Conservation (phyloP, 2,329 filamentous ascomycete species). For the Colletotrichum godetiae region DNA sequence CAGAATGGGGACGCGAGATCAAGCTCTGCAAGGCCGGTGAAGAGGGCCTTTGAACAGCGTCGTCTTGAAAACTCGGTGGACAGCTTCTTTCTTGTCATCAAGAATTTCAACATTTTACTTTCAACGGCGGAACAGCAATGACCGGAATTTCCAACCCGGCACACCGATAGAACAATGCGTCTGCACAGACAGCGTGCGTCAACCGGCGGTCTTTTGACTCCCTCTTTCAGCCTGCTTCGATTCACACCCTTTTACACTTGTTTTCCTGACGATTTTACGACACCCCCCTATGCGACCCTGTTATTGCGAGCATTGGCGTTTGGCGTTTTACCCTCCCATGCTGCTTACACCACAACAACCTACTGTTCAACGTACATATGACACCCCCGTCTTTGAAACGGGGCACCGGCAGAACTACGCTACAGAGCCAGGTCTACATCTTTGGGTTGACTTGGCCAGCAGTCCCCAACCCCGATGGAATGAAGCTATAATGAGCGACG, state of each 20-base stretch:
- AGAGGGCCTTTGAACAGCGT: conserved; percentile 79
- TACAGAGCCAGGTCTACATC: conserved; percentile 22
- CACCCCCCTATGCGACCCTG: conserved; percentile 32
- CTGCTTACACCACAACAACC: conserved; percentile 26
- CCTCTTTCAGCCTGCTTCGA: conserved; percentile 19
- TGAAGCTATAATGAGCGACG: conserved; percentile 33
- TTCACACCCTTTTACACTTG: conserved; percentile 31
- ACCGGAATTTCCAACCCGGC: conserved; percentile 8
- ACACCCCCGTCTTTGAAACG: conserved; percentile 14
- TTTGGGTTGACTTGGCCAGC: conserved; percentile 13
- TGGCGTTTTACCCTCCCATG: conserved; percentile 31
- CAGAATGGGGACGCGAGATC: conserved; percentile 98
- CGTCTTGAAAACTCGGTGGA: neutral
- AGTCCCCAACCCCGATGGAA: conserved; percentile 24
- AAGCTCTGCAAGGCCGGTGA: conserved; percentile 96
- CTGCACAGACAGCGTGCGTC: conserved; percentile 23
- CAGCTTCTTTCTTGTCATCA: neutral
- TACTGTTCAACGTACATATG: conserved; percentile 34
- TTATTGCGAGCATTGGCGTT: conserved; percentile 37
- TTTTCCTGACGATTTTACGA: conserved; percentile 35
- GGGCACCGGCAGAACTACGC: conserved; percentile 27
- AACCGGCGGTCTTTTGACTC: conserved; percentile 21
- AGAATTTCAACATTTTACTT: neutral
- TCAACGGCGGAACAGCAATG: conserved; percentile 17
- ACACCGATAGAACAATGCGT: conserved; percentile 16